Conservation (phyloP, 208 protist species). For the Leishmania amazonensis region DNA sequence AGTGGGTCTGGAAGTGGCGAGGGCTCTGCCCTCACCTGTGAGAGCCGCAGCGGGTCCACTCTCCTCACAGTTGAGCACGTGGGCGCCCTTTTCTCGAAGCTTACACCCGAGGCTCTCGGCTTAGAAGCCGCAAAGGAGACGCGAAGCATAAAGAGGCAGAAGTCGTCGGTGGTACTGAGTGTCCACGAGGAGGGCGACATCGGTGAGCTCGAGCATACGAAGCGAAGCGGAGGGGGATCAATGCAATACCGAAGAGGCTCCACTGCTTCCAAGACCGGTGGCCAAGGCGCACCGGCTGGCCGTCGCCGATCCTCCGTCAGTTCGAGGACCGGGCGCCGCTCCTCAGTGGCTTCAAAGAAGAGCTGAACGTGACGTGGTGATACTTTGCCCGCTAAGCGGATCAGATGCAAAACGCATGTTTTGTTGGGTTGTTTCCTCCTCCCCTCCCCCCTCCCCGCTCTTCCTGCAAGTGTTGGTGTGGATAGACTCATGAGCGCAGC, state of each 20-base stretch:
- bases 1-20: not conserved
- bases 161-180: slow-evolving; percentile 20
- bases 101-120: slow-evolving; percentile 54
- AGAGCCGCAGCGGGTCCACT: not conserved
- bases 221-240: not conserved
- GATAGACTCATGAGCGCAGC: not conserved
- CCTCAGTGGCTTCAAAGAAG: slow-evolving; percentile 21
- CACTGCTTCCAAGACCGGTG: slow-evolving; percentile 1
- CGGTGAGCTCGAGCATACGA: not conserved
- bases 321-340: not conserved
- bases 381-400: too few species aligned
- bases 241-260: slow-evolving; percentile 3
- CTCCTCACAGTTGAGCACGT: slow-evolving; percentile 40
- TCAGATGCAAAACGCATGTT: not conserved
- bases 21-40: not conserved
- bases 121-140: slow-evolving; percentile 8
- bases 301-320: slow-evolving; percentile 14
- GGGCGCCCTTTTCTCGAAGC: slow-evolving; percentile 39
- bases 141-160: slow-evolving; percentile 15
- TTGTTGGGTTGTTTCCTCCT: not conserved
- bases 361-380: not conserved
- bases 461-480: not conserved
- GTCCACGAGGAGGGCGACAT: not conserved
- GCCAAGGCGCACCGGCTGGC: not conserved
- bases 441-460: too few species aligned